Percentiles rank a stretch among this genome's conserved stretches.
Evolutionary conservation across 2,329 filamentous ascomycete genomes (phyloP).

Genomic region (Fusarium chuoi): DNA sequence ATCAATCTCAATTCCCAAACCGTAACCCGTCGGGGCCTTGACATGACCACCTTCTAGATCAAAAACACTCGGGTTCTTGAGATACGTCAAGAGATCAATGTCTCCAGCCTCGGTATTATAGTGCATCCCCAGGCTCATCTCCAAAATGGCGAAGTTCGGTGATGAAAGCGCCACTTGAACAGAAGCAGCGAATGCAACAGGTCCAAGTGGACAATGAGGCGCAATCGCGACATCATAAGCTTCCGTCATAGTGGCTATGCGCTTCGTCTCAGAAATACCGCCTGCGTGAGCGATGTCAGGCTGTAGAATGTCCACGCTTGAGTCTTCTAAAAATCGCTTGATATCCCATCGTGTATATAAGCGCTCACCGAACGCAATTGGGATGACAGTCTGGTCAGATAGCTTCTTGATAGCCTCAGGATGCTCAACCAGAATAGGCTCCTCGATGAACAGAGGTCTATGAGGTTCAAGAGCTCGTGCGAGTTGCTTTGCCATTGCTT

Average conservation of each 20-base stretch:
- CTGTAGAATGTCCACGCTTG: slow-evolving; percentile 76
- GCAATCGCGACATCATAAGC: slow-evolving; percentile 79
- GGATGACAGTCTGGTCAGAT: slow-evolving; percentile 54
- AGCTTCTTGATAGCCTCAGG: slow-evolving; percentile 65
- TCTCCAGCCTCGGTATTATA: slow-evolving; percentile 75
- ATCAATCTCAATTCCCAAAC: slow-evolving; percentile 76
- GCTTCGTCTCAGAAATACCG: slow-evolving; percentile 76
- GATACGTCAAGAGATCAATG: slow-evolving; percentile 73
- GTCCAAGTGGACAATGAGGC: slow-evolving; percentile 78
- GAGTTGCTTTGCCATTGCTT: slow-evolving; percentile 84
- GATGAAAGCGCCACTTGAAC: slow-evolving; percentile 72
- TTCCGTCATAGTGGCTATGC: slow-evolving; percentile 77
- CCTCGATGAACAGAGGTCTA: slow-evolving; percentile 79
- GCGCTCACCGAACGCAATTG: slow-evolving; percentile 78
- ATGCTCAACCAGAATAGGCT: slow-evolving; percentile 77
- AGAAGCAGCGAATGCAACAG: slow-evolving; percentile 76
- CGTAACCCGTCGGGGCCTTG: slow-evolving; percentile 66
- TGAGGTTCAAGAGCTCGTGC: slow-evolving; percentile 74
- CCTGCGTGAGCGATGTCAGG: slow-evolving; percentile 78
- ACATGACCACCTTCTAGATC: slow-evolving; percentile 74
- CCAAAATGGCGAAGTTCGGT: slow-evolving; percentile 77
- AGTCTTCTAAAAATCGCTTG: slow-evolving; percentile 75
- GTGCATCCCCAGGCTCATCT: slow-evolving; percentile 84
- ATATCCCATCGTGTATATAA: slow-evolving; percentile 79
- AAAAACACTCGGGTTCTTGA: slow-evolving; percentile 72